Base-by-base conservation (phyloP, 495 filamentous ascomycete genomes). In the Tuber indicum region DNA sequence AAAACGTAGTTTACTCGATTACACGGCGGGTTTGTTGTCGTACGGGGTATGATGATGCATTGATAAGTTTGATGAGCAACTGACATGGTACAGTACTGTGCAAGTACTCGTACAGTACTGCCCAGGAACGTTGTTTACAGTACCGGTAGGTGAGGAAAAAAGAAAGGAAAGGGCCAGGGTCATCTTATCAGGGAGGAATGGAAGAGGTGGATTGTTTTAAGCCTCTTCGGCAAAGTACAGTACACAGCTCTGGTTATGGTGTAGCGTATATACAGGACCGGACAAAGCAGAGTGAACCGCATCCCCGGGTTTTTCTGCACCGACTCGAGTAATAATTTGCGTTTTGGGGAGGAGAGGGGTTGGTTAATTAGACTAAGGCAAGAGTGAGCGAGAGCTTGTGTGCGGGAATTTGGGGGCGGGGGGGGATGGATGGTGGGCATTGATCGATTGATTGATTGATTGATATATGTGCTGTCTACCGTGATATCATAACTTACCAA, bases 311-410 rank as follows among this genome's bases (percentile, higher is more conserved):
- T 32, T 32, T 32, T 62, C 52, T 62, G 9, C n/a, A 32, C n/a
- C 52, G 52, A 62, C 52, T 32, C 52, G 10, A 62, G 52, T 62
- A 62, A 62, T 62, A 62, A 62, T 32, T 62, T 62, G n/a, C n/a
- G 26, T 32, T 62, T 62, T 32, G n/a, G 52, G n/a, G 52, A 12
- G 7, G 21, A 14, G 49, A 21, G 23, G 23, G 49, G 23, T 21
- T 52, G 49, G 49, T 23, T 52, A 52, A 52, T n/a, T 52, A 32
- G 32, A 32, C 32, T 32, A 52, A 52, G 49, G 23, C 1, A n/a
- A n/a, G 49, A n/a, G 21, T n/a, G 49, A 8, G 49, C 10, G 21
- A 52, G 49, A 21, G 4, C 32, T 43, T 43, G 52, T 23, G 23
- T 62, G n/a, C 10, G 52, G 52, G n/a, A 32, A 62, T 62, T 32